Conservation (phyloP, 2,329 filamentous ascomycete genomes). For the Colletotrichum eremochloae region DNA sequence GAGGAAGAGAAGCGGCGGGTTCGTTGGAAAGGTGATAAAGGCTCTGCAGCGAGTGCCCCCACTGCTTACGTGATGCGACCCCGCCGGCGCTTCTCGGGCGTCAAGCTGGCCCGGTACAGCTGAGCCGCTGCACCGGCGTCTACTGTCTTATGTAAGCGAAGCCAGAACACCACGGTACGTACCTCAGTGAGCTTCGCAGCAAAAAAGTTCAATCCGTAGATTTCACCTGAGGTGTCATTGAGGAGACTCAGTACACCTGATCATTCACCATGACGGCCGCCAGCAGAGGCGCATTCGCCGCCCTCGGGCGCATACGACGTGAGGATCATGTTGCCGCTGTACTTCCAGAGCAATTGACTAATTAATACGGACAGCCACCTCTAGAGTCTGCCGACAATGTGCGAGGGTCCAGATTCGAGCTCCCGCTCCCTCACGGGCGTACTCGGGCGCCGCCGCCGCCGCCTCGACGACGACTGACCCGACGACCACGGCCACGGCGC, state of each 20-base stretch:
- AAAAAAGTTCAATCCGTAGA: constrained; percentile 48
- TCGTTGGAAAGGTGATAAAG: constrained; percentile 41
- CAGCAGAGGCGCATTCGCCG: constrained; percentile 67
- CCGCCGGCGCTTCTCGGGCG: background rate
- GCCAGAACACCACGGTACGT: constrained; percentile 48
- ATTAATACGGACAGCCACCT: constrained; percentile 45
- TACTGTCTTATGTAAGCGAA: constrained; percentile 40
- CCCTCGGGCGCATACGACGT: constrained; percentile 66
- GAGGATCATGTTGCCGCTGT: constrained; percentile 46
- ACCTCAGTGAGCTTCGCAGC: constrained; percentile 40
- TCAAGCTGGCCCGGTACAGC: constrained; percentile 9
- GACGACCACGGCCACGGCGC: constrained; percentile 35
- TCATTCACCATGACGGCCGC: constrained; percentile 64
- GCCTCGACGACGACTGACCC: constrained; percentile 36
- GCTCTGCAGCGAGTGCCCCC: constrained; percentile 21
- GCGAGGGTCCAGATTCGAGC: constrained; percentile 49
- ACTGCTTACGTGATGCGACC: constrained; percentile 26
- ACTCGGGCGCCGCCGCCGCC: constrained; percentile 50
- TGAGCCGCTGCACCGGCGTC: background rate
- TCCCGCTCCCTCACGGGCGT: constrained; percentile 49
- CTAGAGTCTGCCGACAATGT: constrained; percentile 56
- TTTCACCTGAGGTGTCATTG: constrained; percentile 35
- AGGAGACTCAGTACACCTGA: constrained; percentile 33
- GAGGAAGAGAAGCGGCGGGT: constrained; percentile 29
- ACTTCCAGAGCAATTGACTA: constrained; percentile 28